These are phyloP conservation scores for Mycena sanguinolenta DNA, from an alignment of 768 basidiomycete genomes.

Conservation along the genomic window DNA sequence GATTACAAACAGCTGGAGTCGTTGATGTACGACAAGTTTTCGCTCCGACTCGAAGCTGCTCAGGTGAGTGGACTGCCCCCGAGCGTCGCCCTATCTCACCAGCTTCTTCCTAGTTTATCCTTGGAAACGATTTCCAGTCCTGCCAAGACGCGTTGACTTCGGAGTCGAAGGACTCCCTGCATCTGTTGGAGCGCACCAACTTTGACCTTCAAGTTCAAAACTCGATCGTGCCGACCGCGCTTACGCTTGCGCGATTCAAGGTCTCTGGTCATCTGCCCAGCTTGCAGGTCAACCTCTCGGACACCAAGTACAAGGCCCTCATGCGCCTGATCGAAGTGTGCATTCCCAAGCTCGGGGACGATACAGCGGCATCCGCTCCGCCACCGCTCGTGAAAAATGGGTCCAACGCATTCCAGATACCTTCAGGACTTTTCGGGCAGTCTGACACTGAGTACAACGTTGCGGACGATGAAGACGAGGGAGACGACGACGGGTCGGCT, in stretches of 20 bases:
- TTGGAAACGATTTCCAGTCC: constrained; percentile 85
- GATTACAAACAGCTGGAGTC: constrained; percentile 90
- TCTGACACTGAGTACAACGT: constrained; percentile 77
- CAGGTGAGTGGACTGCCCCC: constrained; percentile 71
- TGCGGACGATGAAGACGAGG: constrained; percentile 65
- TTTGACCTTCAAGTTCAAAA: constrained; percentile 91
- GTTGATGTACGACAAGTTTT: constrained; percentile 95
- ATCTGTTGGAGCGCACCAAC: constrained; percentile 92
- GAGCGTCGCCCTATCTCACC: constrained; percentile 40
- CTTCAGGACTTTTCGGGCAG: constrained; percentile 67
- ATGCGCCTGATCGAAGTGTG: constrained; percentile 94
- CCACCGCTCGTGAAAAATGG: constrained; percentile 41
- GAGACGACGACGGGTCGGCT: constrained; percentile 50
- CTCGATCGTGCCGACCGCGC: constrained; percentile 89
- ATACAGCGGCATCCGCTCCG: constrained; percentile 39
- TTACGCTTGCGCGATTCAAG: constrained; percentile 90
- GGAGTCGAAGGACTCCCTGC: constrained; percentile 70
- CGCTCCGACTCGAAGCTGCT: constrained; percentile 85
- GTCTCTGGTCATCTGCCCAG: constrained; percentile 89
- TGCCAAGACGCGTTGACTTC: constrained; percentile 85
- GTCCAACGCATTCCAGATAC: constrained; percentile 61
- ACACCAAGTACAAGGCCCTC: constrained; percentile 90
- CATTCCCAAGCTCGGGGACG: constrained; percentile 84
- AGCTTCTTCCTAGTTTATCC: constrained; percentile 82
- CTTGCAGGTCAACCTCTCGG: constrained; percentile 91